Evolutionary conservation across 1,284 basidiomycete genomes (phyloP), one percentile per base, ranked within the genome.

Genomic region (Cryptococcus wingfieldii): DNA sequence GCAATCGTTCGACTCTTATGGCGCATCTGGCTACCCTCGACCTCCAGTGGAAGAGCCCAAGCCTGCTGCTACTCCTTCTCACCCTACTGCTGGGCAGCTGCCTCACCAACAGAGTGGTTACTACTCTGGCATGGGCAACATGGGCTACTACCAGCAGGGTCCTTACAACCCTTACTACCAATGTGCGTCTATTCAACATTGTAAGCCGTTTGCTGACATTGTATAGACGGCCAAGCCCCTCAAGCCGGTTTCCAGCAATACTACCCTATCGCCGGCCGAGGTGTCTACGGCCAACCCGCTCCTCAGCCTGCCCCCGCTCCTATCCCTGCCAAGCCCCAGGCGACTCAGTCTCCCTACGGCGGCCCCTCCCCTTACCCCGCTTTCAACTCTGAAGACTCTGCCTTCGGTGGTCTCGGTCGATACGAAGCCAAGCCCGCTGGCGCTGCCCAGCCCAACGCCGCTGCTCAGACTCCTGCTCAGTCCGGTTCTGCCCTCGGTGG

Each of bases 141-240:
- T 75, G 71, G 70, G 70, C 38, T 76, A 76, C 65, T 76, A 77
- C 64, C 70, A 70, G 53, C 62, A 69, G 41, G 71, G 66, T 47
- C 76, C 76, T 23, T 77, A 77, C 75, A 77, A 77, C 72, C 76
- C 76, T 14, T 77, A 77, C 71, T 76, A 75, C 66, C 76, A 76
- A 60, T 77, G 74, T 76, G 53, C 64, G 75, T 70, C n/a, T 50
- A 3, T 37, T 38, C n/a, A 25, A 4, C 34, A 45, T 3, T 5
- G 27, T 43, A 55, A 47, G 55, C 25, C 14, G 23, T n/a, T 13
- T 49, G 28, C 56, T 62, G 43, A 62, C 45, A 6, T 41, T 12
- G n/a, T 34, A 10, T 55, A 76, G 74, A 77, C 61, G 69, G 68
- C 49, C 73, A 77, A 69, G 72, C 67, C 14, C 74, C 73, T 48